A percentile compares a stretch with the other conserved stretches of the same genome.
Conservation (phyloP, 179 eudicot genomes). For the Spergularia azorica region DNA sequence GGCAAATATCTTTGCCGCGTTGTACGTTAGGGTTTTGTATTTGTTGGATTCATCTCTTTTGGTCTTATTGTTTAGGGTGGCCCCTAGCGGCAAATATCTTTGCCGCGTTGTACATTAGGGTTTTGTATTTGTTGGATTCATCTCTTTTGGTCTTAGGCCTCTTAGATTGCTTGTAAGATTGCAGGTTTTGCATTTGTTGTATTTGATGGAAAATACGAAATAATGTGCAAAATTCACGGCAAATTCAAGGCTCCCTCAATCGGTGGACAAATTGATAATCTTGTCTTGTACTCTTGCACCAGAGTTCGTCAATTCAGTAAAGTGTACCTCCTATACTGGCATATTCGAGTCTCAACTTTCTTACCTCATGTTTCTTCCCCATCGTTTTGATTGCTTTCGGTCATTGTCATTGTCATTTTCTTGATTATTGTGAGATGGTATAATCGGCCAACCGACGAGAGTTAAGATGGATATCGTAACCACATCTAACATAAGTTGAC, state of each 20-base stretch:
- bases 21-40: slow-evolving; percentile 52
- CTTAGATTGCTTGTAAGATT: slow-evolving; percentile 43
- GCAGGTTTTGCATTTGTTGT: slow-evolving; percentile 46
- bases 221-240: slow-evolving; percentile 22
- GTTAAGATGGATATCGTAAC: too few relatives aligned
- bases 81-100: slow-evolving; percentile 27
- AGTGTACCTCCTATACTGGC: not conserved
- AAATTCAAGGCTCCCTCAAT: not conserved
- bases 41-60: slow-evolving; percentile 39
- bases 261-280: slow-evolving; percentile 18
- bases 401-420: too few relatives aligned
- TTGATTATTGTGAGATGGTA: too few relatives aligned
- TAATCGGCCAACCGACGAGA: too few relatives aligned
- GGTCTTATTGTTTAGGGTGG: slow-evolving; percentile 24
- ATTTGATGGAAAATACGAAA: slow-evolving; percentile 36
- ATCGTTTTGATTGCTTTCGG: too few relatives aligned
- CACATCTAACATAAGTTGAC: not conserved
- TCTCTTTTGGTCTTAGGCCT: slow-evolving; percentile 26
- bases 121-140: slow-evolving; percentile 43
- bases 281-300: slow-evolving; percentile 9
- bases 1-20: slow-evolving; percentile 36
- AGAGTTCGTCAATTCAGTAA: not conserved
- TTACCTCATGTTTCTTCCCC: too few relatives aligned
- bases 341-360: too few relatives aligned
- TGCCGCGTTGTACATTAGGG: slow-evolving; percentile 52